A percentile compares a stretch with the other conserved stretches of the same genome.
Evolutionary conservation across 306 rosid species (phyloP).

Genomic region (Carpinus fangiana): DNA sequence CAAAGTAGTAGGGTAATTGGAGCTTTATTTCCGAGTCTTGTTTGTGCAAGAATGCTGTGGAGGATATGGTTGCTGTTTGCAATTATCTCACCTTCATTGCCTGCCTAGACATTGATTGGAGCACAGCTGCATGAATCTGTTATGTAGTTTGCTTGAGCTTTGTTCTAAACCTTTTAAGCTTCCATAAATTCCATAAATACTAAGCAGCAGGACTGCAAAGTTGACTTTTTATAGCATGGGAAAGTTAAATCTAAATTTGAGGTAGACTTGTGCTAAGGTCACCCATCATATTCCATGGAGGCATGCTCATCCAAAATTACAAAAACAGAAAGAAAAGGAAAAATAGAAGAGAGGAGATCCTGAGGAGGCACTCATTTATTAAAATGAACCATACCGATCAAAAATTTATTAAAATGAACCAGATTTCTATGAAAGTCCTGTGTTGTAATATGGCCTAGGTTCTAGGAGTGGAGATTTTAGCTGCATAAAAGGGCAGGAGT

Average conservation of each 20-base stretch:
- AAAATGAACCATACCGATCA: not conserved
- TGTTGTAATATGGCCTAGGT: not conserved
- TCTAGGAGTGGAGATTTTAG: not conserved
- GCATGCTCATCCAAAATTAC: not conserved
- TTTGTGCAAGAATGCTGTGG: not conserved
- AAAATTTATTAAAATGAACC: not conserved
- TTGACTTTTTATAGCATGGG: not conserved
- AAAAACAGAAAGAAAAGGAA: not conserved
- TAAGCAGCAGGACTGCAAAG: not conserved
- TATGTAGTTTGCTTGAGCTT: not conserved
- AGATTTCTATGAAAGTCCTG: not conserved
- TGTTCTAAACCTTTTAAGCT: not conserved
- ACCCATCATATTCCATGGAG: not conserved
- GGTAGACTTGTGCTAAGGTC: not conserved
- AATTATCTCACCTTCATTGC: not conserved
- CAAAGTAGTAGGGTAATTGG: not conserved
- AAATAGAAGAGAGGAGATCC: not conserved
- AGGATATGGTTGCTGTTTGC: not conserved
- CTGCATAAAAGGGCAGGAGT: too few relatives aligned
- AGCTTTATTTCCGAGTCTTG: not conserved
- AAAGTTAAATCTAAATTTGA: too few relatives aligned
- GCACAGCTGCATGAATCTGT: not conserved
- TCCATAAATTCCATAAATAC: not conserved
- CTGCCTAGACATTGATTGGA: not conserved
- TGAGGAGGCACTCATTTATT: not conserved